Evolutionary conservation across 768 basidiomycete species (phyloP).

Genomic region (Sporobolomyces phaffii): DNA sequence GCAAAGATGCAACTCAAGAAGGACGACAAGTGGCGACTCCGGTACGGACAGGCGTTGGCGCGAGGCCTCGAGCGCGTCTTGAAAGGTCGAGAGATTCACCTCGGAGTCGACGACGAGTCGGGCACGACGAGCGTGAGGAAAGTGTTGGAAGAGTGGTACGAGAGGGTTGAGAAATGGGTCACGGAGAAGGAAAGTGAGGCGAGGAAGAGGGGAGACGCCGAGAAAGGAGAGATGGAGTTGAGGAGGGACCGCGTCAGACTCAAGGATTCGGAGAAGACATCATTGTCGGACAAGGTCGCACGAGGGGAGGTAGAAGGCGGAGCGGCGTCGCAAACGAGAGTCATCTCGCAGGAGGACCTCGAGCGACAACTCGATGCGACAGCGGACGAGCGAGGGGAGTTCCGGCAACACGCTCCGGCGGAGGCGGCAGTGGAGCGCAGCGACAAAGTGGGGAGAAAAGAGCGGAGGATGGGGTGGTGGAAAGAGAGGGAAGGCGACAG

Average conservation of each 20-base stretch:
- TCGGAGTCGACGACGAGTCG: neutral
- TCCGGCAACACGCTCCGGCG: neutral
- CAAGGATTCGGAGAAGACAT: neutral
- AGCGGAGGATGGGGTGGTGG: conserved; percentile 7
- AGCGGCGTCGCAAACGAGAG: neutral
- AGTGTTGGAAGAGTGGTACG: neutral
- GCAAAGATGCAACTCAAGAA: neutral
- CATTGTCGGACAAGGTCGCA: too few relatives aligned
- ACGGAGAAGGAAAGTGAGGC: neutral
- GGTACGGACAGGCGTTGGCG: neutral
- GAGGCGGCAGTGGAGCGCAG: neutral
- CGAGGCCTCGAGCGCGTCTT: neutral
- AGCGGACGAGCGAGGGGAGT: too few relatives aligned
- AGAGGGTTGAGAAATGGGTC: neutral
- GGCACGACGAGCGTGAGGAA: neutral
- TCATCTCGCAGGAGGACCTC: neutral
- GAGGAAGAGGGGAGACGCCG: neutral
- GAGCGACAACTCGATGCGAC: too few relatives aligned
- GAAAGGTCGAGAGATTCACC: neutral
- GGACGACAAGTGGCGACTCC: neutral
- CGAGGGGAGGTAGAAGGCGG: neutral
- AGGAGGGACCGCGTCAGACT: neutral
- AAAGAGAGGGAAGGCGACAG: conserved; percentile 8
- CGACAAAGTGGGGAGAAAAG: neutral
- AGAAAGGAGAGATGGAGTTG: conserved; percentile 1